Evolutionary conservation across 345 rosid genomes (phyloP), one percentile per base, ranked within the genome.

Genomic region (Cardamine occulta): DNA sequence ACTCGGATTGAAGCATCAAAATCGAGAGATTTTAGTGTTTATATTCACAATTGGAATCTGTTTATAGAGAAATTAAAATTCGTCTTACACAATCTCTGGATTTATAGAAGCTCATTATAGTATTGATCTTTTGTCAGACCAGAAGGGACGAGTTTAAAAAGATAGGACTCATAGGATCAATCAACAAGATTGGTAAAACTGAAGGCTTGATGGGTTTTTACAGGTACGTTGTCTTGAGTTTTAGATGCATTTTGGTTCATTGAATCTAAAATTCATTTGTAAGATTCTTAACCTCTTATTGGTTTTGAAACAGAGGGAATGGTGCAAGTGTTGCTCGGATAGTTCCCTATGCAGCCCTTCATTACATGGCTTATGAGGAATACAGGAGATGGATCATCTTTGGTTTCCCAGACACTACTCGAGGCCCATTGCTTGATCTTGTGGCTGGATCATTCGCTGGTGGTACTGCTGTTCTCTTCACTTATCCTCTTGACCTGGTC

Each of bases 251-350:
- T 57, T 69, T 64, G 18, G 47, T 45, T 11, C 42, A 55, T 42
- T 5, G 17, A 42, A 42, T 42, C 2, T 14, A 42, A 42, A 14
- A 9, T 15, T 68, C 34, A 54, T 29, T 71, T 14, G 39, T 70
- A 2, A 45, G 48, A 28, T 49, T 57, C 23, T 56, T 48, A 37
- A 40, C 18, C 18, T 67, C 26, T 29, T 62, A 49, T 55, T 54
- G 42, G 81, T 39, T 49, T 76, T 52, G 2, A 1, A 23, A 17
- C 84, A 94, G 97, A 79, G 96, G 97, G 28, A 91, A 91, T 72
- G 97, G 97, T 65, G 95, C 97, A 60, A 89, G 96, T 83, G 91
- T 94, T 67, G 97, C 97, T 48, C 86, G 97, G 73, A 94, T 91
- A 68, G 91, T 90, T 48, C 97, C 98, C 2, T 90, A 94, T 65